These are phyloP conservation scores for Yamadazyma paraphyllophila DNA, from an alignment of 805 yeast genomes.

Conservation along the genomic window DNA sequence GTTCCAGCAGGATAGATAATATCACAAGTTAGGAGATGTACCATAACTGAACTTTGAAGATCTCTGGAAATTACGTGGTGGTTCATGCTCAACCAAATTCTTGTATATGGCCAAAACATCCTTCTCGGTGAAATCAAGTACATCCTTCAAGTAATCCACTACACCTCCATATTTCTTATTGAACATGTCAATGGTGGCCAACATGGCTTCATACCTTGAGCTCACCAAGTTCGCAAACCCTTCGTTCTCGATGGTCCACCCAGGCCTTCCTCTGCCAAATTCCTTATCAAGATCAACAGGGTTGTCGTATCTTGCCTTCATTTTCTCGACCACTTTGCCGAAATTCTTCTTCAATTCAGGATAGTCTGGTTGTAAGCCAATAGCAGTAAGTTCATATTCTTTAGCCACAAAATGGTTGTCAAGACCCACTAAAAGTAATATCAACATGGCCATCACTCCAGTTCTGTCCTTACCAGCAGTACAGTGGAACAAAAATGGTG, in stretches of 20 bases:
- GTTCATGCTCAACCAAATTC: constrained; percentile 21
- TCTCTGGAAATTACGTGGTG: background rate
- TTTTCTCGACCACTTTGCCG: constrained; percentile 26
- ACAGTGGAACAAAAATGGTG: constrained; percentile 64
- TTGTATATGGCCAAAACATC: constrained; percentile 27
- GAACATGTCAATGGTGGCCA: constrained; percentile 56
- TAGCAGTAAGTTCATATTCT: constrained; percentile 74
- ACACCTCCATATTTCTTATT: constrained; percentile 54
- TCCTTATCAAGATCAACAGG: constrained; percentile 21
- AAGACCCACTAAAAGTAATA: constrained; percentile 62
- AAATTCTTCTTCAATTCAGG: constrained; percentile 36
- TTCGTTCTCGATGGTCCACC: constrained; percentile 44
- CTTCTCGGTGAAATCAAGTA: constrained; percentile 49
- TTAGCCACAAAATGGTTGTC: constrained; percentile 62
- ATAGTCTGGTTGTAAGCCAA: constrained; percentile 57
- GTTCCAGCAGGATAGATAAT: too few species aligned
- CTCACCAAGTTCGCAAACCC: constrained; percentile 62
- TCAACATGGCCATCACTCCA: constrained; percentile 68
- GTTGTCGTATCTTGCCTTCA: constrained; percentile 25
- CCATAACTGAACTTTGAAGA: background rate
- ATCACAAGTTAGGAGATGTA: background rate
- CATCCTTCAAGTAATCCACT: constrained; percentile 42
- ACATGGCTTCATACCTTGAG: constrained; percentile 69
- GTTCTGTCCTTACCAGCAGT: constrained; percentile 89
- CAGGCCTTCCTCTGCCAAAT: constrained; percentile 31